A percentile compares a stretch with the other conserved stretches of the same genome.
Evolutionary conservation across 257 asterid species (phyloP).

Genomic region (Solanum medicagineum): DNA sequence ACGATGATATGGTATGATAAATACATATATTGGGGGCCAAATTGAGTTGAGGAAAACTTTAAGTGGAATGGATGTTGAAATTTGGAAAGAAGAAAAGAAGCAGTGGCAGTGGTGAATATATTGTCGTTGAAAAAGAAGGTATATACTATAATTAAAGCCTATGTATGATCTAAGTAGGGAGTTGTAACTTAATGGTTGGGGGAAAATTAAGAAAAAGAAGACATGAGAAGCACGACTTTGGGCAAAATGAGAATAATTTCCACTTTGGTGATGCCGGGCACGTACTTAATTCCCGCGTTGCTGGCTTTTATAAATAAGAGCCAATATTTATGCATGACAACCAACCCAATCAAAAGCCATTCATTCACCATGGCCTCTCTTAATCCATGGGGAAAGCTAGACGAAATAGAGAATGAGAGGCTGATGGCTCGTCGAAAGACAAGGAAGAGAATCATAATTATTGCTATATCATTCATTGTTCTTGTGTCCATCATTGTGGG

Average conservation of each 20-base stretch:
- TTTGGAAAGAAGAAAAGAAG: not conserved
- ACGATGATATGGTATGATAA: not conserved
- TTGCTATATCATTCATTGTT: slow-evolving; percentile 34
- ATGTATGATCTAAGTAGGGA: not conserved
- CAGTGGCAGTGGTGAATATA: not conserved
- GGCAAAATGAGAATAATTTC: not conserved
- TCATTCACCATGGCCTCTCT: slow-evolving; percentile 21
- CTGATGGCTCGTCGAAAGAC: slow-evolving; percentile 38
- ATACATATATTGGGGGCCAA: not conserved
- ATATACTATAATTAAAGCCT: not conserved
- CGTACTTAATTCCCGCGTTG: slow-evolving; percentile 16
- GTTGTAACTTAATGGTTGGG: not conserved
- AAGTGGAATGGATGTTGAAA: not conserved
- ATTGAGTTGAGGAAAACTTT: not conserved
- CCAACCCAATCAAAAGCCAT: not conserved
- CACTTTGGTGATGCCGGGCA: slow-evolving; percentile 23
- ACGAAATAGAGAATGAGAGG: slow-evolving; percentile 48
- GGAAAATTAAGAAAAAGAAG: not conserved
- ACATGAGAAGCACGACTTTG: slow-evolving; percentile 20
- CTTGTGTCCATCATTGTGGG: slow-evolving; percentile 43
- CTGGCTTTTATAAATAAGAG: not conserved
- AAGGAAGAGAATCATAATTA: slow-evolving; percentile 36
- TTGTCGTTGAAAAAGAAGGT: not conserved
- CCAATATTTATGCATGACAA: not conserved
- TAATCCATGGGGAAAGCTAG: slow-evolving; percentile 44